These are phyloP conservation scores for Phaeoacremonium minimum DNA, from an alignment of 2,329 filamentous ascomycete species.

Conservation along the genomic window DNA sequence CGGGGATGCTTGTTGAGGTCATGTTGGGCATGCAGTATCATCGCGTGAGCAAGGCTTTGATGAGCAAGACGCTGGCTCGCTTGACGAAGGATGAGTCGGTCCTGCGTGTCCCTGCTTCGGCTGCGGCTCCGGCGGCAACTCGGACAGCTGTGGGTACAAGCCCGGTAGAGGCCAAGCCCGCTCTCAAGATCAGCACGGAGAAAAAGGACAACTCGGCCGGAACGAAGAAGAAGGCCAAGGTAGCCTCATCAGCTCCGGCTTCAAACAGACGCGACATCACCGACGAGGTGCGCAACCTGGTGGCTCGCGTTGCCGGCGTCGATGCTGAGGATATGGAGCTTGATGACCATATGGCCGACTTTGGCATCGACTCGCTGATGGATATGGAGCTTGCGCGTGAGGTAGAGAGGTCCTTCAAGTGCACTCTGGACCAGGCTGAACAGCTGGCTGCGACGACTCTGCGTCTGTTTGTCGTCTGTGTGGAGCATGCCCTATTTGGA, in stretches of 20 bases:
- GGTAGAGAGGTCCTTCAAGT: conserved; percentile 30
- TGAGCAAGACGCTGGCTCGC: conserved; percentile 22
- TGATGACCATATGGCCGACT: conserved; percentile 25
- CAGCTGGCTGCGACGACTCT: conserved; percentile 3
- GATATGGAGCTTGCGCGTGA: conserved; percentile 42
- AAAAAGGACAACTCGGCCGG: too few species aligned
- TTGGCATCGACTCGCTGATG: conserved; percentile 47
- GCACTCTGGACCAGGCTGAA: conserved; percentile 9
- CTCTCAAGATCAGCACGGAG: too few species aligned
- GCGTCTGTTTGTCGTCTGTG: neutral
- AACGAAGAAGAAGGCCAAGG: too few species aligned
- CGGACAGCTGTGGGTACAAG: too few species aligned
- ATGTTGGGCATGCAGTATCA: conserved; percentile 26
- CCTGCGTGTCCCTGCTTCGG: neutral
- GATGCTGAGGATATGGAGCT: neutral
- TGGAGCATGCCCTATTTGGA: neutral
- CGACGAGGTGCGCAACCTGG: neutral
- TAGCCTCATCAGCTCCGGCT: too few species aligned
- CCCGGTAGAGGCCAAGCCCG: too few species aligned
- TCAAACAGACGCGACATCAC: too few species aligned
- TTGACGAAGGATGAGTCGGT: conserved; percentile 9
- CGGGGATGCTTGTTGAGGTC: conserved; percentile 21
- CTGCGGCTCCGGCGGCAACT: too few species aligned
- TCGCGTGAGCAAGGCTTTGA: conserved; percentile 17
- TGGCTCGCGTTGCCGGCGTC: neutral